Base-by-base conservation (phyloP, 139 green algal species). In the Chlorella sp. region DNA sequence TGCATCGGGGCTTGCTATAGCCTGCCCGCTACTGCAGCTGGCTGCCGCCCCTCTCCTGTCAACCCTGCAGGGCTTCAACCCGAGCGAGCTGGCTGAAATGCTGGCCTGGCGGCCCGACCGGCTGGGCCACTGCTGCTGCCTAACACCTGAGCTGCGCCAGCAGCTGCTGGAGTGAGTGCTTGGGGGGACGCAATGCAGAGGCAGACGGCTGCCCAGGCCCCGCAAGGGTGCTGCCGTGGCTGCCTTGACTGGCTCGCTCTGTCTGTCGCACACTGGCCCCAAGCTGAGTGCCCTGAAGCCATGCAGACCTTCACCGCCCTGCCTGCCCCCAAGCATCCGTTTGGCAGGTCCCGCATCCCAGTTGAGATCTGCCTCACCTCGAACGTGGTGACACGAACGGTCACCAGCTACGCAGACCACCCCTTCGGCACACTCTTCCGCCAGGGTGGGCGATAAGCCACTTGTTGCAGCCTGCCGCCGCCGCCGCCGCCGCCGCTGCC, bases 351-450 rank as follows among this genome's bases (percentile, higher is more conserved):
- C 17, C 26, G 67, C 44, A 96, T 96, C 74, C 94, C 94, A 2
- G 71, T 97, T 81, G 94, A 97, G 85, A 83, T 96, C 63, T 97
- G 94, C 88, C 89, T 96, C 20, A 96, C 82, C 47, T 90, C 83
- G 74, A 93, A 93, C 64, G 57, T 93, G 9, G 63, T 90, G 15
- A 91, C 89, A 28, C 75, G 88, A 25, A 94, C 89, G 30, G 92
- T 96, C 7, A 41, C 85, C 11, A 74, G 65, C 25, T 93, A 90
- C 56, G 74, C 76, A 1, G 91, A 94, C 25, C 95, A 97, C 73
- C 94, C 96, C 73, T 96, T 97, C 47, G 47, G 47, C 3, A 36
- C 80, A 23, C 87, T 95, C 47, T 86, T 91, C 70, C 76, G 26
- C 60, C 60, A 67, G 25, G 60, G 60, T 67, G 26, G 25, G 60